phyloP scores from a whole-genome alignment of 306 rosid species.

The Casuarina cunninghamiana region DNA sequence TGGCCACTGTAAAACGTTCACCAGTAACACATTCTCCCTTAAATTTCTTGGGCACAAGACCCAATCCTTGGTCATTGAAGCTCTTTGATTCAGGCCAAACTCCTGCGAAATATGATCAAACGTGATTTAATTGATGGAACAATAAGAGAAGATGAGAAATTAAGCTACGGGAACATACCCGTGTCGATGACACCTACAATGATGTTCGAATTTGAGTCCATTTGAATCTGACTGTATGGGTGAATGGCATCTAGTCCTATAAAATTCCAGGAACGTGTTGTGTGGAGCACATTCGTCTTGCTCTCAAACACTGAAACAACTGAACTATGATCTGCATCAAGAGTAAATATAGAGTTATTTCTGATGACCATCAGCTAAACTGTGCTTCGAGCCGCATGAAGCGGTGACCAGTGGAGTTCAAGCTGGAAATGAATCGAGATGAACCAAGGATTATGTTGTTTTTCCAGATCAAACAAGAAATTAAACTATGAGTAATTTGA shows the following conservation, averaged over 20 bases:
- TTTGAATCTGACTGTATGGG: too few relatives aligned
- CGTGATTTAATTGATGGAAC: too few relatives aligned
- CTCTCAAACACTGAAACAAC: slow-evolving; percentile 13
- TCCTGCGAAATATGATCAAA: not conserved
- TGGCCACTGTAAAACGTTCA: not conserved
- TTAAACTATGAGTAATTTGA: too few relatives aligned
- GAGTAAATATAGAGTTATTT: slow-evolving; percentile 3
- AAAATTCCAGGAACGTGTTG: slow-evolving; percentile 10
- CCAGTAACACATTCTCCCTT: slow-evolving; percentile 21
- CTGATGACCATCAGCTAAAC: not conserved
- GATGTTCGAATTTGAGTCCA: not conserved
- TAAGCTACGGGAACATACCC: not conserved
- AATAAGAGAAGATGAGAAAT: too few relatives aligned
- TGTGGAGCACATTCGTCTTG: not conserved
- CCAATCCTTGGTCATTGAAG: not conserved
- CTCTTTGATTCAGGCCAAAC: slow-evolving; percentile 15
- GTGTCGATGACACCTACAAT: slow-evolving; percentile 4
- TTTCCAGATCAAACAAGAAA: not conserved
- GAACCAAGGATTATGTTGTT: too few relatives aligned
- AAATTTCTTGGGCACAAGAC: slow-evolving; percentile 7
- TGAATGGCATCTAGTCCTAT: not conserved
- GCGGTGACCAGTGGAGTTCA: too few relatives aligned
- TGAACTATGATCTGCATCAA: slow-evolving; percentile 42
- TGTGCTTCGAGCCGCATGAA: not conserved
- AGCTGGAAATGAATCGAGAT: too few relatives aligned